Evolutionary conservation across 1,284 basidiomycete species (phyloP), one percentile per base, ranked within the genome.

Genomic region (Mrakiaceae sp.): DNA sequence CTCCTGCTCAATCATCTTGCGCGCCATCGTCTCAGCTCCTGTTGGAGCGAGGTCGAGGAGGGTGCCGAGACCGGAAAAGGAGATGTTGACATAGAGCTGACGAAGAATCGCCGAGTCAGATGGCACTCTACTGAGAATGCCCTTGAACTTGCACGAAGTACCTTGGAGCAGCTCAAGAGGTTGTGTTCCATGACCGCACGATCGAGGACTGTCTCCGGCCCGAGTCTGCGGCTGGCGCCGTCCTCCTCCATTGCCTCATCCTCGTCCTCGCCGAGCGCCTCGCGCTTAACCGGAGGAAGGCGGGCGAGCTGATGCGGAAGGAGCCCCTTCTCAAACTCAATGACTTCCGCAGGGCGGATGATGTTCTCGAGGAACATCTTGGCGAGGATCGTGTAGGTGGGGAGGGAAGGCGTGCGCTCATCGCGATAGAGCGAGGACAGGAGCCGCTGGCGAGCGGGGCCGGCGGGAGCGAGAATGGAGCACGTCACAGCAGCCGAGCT

Each of bases 311-410:
- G 96, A 77, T 99, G 96, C 6, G 87, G 83, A 70, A 88, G 87
- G 62, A 99, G 83, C 2, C 50, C 48, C 61, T 81, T 81, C 74
- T 94, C 91, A 73, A 99, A 98, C 64, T 87, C 86, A 71, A 87
- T 85, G 66, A 98, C 84, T 77, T 98, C 94, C 61, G 83, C 81
- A 0, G 90, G 82, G 56, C 91, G 87, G 54, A 99, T 84, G 71
- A 98, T 96, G 69, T 93, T 93, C 73, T 97, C 94, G 69, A 96
- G 84, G 76, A 97, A 93, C 88, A 98, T 97, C 70, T 97, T 97
- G 62, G 87, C 86, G 42, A 99, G 84, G 75, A 98, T 93, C 71
- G 87, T 90, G 75, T 87, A 87, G 3, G 74, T 69, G 9, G 74
- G 70, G 0, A 78, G 72, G 7, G 69, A 63, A 11, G 87, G 83